Percentiles rank a stretch among this genome's conserved stretches.
Conservation (phyloP, 805 yeast genomes). For the Starmerella roubikii region DNA sequence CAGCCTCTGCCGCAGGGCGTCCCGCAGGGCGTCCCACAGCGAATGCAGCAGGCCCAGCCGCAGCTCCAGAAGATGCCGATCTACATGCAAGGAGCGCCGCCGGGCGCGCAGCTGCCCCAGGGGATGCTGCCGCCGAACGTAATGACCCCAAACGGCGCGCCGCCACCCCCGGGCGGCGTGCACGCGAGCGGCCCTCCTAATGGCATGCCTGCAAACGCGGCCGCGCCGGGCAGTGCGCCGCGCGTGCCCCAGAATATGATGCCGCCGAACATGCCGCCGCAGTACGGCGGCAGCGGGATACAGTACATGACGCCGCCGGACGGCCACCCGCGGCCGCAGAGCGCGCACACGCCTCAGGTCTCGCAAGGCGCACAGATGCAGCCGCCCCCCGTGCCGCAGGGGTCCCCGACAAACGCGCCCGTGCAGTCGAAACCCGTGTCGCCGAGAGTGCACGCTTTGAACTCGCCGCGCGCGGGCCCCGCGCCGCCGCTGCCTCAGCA, state of each 20-base stretch:
- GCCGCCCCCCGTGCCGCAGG: too few relatives aligned
- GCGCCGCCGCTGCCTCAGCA: too few relatives aligned
- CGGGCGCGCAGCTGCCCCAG: background rate
- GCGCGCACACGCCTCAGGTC: background rate
- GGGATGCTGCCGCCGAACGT: background rate
- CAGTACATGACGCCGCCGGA: constrained; percentile 16
- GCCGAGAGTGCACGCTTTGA: too few relatives aligned
- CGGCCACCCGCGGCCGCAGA: background rate
- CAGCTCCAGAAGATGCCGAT: background rate
- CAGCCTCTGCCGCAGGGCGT: constrained; percentile 1
- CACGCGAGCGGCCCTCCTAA: too few relatives aligned
- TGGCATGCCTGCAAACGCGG: too few relatives aligned
- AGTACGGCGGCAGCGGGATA: constrained; percentile 21
- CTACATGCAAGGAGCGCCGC: too few relatives aligned
- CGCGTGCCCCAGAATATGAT: background rate
- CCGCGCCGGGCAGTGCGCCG: too few relatives aligned
- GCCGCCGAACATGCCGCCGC: constrained; percentile 12
- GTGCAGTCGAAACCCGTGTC: too few relatives aligned
- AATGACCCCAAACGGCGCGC: background rate
- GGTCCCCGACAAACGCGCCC: too few relatives aligned
- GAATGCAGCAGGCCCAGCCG: background rate
- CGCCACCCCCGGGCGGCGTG: too few relatives aligned
- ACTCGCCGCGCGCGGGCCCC: too few relatives aligned
- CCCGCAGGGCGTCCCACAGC: constrained; percentile 2
- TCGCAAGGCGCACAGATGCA: background rate